Evolutionary conservation across 139 green algal genomes (phyloP), one percentile per base, ranked within the genome.

Genomic region (Pleodorina starrii): DNA sequence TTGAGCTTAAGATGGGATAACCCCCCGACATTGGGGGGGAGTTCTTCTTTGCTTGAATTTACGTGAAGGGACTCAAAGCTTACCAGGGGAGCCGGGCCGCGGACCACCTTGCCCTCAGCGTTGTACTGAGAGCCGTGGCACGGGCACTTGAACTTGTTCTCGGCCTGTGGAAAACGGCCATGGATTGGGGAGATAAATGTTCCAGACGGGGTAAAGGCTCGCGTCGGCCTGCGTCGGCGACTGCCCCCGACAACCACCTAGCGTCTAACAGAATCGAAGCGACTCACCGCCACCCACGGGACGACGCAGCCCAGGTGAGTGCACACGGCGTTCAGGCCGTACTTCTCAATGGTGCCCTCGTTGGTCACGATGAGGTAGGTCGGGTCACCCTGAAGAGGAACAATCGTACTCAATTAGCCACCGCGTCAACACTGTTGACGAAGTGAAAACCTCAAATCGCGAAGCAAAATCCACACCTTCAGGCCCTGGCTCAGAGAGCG

Each of bases 131-230:
- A 99, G 82, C 98, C 98, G 93, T 99, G 98, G 97, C 98, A 99
- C 36, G 98, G 98, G 97, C 98, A 99, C 95, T 97, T 99, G 96
- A 99, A 99, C 97, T 99, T 99, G 94, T 99, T 99, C 96, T 99
- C 98, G 60, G 96, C 97, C 92, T 97, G 92, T 75, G 87, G 2
- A 68, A 0, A 23, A 68, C 6, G 63, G 29, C 57, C n/a, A n/a
- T n/a, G n/a, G n/a, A n/a, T n/a, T n/a, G n/a, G n/a, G n/a, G n/a
- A n/a, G n/a, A n/a, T n/a, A n/a, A n/a, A n/a, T n/a, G n/a, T n/a
- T n/a, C n/a, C n/a, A n/a, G n/a, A n/a, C n/a, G n/a, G n/a, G n/a
- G n/a, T n/a, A n/a, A n/a, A n/a, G n/a, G n/a, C n/a, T n/a, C n/a
- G n/a, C n/a, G n/a, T n/a, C n/a, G n/a, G n/a, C n/a, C n/a, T n/a